These are phyloP conservation scores for Naganishia friedmannii DNA, from an alignment of 768 basidiomycete species.

Conservation along the genomic window DNA sequence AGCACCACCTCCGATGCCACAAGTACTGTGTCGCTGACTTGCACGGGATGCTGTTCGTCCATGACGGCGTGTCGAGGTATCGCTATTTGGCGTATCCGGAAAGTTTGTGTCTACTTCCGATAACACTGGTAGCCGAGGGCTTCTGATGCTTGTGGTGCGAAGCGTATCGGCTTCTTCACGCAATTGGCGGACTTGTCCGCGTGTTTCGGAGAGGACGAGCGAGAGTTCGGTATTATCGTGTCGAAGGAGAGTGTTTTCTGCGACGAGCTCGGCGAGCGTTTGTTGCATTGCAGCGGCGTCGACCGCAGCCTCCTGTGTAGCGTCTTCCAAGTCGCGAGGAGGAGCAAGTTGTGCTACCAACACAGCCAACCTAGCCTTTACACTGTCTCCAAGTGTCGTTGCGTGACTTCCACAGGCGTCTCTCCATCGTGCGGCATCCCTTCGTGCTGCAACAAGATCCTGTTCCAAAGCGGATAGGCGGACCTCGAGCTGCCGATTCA, in stretches of 20 bases:
- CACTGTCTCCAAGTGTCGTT: not conserved
- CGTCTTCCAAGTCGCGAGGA: not conserved
- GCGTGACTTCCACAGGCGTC: not conserved
- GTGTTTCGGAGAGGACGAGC: slow-evolving; percentile 66
- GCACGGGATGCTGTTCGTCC: slow-evolving; percentile 42
- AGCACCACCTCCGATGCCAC: not conserved
- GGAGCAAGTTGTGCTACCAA: slow-evolving; percentile 24
- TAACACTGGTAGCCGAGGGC: not conserved
- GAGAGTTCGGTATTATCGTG: slow-evolving; percentile 78
- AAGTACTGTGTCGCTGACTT: slow-evolving; percentile 3
- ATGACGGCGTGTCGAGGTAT: slow-evolving; percentile 28
- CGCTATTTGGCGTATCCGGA: slow-evolving; percentile 31
- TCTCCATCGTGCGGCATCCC: slow-evolving; percentile 7
- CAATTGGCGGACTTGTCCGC: slow-evolving; percentile 69
- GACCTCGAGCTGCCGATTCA: slow-evolving; percentile 9
- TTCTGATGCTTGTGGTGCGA: slow-evolving; percentile 52
- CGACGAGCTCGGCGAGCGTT: slow-evolving; percentile 80
- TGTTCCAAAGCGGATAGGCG: not conserved
- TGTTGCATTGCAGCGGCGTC: slow-evolving; percentile 44
- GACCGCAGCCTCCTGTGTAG: not conserved
- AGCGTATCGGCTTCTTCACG: slow-evolving; percentile 76
- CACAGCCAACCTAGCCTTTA: not conserved
- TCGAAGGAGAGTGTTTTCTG: slow-evolving; percentile 77
- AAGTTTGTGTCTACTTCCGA: slow-evolving; percentile 13
- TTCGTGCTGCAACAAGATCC: slow-evolving; percentile 1